These are phyloP conservation scores for Trametes punicea DNA, from an alignment of 768 basidiomycete genomes.

Conservation along the genomic window DNA sequence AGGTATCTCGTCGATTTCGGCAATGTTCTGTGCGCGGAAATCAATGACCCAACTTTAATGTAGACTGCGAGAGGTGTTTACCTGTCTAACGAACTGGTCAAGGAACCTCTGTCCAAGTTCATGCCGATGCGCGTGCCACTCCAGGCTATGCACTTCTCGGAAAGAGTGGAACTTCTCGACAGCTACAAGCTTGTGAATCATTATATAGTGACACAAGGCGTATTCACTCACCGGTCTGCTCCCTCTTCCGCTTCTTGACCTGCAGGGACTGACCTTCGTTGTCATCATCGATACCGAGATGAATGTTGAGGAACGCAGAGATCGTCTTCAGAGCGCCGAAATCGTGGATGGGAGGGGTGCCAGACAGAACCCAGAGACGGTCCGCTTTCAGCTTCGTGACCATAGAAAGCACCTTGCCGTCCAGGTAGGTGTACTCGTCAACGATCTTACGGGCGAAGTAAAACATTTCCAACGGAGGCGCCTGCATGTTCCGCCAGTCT, in stretches of 20 bases:
- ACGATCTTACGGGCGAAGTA: conserved; percentile 85
- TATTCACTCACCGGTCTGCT: conserved; percentile 67
- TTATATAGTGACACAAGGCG: not conserved
- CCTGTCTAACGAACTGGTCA: conserved; percentile 82
- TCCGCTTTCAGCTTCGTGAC: conserved; percentile 74
- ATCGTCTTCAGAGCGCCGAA: conserved; percentile 91
- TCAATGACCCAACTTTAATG: not conserved
- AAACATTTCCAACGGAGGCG: conserved; percentile 90
- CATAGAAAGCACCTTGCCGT: conserved; percentile 73
- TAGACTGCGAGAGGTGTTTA: conserved; percentile 31
- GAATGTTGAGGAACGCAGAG: conserved; percentile 82
- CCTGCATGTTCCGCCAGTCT: conserved; percentile 77
- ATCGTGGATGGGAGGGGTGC: conserved; percentile 90
- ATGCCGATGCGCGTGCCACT: conserved; percentile 91
- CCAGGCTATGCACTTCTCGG: conserved; percentile 86
- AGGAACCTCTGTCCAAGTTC: conserved; percentile 78
- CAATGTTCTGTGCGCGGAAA: conserved; percentile 29
- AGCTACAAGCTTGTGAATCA: conserved; percentile 42
- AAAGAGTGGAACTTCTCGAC: conserved; percentile 96
- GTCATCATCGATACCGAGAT: conserved; percentile 89
- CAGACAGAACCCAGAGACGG: conserved; percentile 93
- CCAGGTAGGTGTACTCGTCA: conserved; percentile 93
- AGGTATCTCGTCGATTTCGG: conserved; percentile 95
- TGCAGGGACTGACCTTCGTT: conserved; percentile 65
- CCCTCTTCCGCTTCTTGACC: conserved; percentile 76